Percentiles rank a stretch among this genome's conserved stretches.
These are phyloP conservation scores for Combretum micranthum DNA, from an alignment of 345 rosid species.

Conservation along the genomic window DNA sequence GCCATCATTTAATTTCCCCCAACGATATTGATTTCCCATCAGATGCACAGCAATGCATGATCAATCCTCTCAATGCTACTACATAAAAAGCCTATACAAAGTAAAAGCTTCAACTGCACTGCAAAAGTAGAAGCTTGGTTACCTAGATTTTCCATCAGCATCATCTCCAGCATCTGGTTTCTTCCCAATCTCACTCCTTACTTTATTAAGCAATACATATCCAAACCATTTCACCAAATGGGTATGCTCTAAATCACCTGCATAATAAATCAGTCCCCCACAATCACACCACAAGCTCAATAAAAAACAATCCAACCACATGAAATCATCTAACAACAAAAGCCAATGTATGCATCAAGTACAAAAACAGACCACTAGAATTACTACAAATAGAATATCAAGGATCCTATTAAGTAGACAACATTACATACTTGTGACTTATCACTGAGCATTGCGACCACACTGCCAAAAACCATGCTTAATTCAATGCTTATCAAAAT, in stretches of 20 bases:
- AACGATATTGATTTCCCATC: too few species aligned
- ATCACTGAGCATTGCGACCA: too few species aligned
- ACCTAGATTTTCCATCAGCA: conserved; percentile 60
- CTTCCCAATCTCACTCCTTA: conserved; percentile 88
- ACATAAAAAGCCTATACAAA: not conserved
- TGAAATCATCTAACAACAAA: not conserved
- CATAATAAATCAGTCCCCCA: conserved; percentile 7
- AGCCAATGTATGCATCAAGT: too few species aligned
- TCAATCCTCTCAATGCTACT: not conserved
- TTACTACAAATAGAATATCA: too few species aligned
- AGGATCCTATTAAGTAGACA: too few species aligned
- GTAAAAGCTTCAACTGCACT: not conserved
- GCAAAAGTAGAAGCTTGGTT: conserved; percentile 5
- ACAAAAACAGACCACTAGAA: too few species aligned
- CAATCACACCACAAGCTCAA: not conserved
- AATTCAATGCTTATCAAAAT: not conserved
- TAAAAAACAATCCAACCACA: not conserved
- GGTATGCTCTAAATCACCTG: conserved; percentile 95
- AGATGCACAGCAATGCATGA: not conserved
- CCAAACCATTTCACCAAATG: conserved; percentile 98
- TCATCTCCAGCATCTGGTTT: conserved; percentile 76
- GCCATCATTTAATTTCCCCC: too few species aligned
- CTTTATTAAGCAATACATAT: conserved; percentile 83
- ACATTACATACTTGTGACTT: too few species aligned
- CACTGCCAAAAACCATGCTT: too few species aligned